phyloP scores from a whole-genome alignment of 2,329 filamentous ascomycete genomes.

The Orbilia ellipsospora region DNA sequence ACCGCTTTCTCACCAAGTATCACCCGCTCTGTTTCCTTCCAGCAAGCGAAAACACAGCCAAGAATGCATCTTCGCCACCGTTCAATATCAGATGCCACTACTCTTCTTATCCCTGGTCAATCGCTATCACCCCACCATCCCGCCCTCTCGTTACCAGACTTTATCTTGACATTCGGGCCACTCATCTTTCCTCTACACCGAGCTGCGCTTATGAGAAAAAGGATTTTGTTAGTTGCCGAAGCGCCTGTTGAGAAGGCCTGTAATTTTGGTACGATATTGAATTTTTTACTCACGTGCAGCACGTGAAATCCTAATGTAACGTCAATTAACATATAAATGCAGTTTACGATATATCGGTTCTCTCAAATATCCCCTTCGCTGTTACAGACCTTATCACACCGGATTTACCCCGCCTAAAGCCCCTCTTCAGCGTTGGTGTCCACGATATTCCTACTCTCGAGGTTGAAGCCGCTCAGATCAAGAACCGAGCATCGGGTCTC shows the following conservation, averaged over 20 bases:
- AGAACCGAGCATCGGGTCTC: slow-evolving; percentile 55
- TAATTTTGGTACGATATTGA: slow-evolving; percentile 77
- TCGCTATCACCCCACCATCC: slow-evolving; percentile 82
- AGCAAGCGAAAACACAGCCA: slow-evolving; percentile 57
- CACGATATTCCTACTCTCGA: slow-evolving; percentile 87
- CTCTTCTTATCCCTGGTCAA: slow-evolving; percentile 71
- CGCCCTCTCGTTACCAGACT: slow-evolving; percentile 80
- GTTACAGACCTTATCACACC: slow-evolving; percentile 64
- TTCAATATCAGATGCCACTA: slow-evolving; percentile 72
- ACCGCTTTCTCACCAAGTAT: slow-evolving; percentile 37
- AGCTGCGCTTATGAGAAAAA: slow-evolving; percentile 84
- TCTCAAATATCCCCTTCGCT: slow-evolving; percentile 85
- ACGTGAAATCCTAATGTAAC: neutral
- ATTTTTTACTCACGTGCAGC: slow-evolving; percentile 55
- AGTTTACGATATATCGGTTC: slow-evolving; percentile 95
- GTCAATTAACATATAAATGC: slow-evolving; percentile 57
- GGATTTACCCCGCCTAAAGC: slow-evolving; percentile 69
- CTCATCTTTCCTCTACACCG: slow-evolving; percentile 91
- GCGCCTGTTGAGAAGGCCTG: slow-evolving; percentile 86
- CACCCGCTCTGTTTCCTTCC: slow-evolving; percentile 54
- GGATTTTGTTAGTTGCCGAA: slow-evolving; percentile 86
- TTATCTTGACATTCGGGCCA: slow-evolving; percentile 87
- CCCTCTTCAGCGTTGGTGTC: slow-evolving; percentile 92
- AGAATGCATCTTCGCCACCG: slow-evolving; percentile 69
- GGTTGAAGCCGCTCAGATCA: slow-evolving; percentile 67